These are phyloP conservation scores for Sugiyamaella japonica DNA, from an alignment of 1,139 yeast species.

Conservation along the genomic window DNA sequence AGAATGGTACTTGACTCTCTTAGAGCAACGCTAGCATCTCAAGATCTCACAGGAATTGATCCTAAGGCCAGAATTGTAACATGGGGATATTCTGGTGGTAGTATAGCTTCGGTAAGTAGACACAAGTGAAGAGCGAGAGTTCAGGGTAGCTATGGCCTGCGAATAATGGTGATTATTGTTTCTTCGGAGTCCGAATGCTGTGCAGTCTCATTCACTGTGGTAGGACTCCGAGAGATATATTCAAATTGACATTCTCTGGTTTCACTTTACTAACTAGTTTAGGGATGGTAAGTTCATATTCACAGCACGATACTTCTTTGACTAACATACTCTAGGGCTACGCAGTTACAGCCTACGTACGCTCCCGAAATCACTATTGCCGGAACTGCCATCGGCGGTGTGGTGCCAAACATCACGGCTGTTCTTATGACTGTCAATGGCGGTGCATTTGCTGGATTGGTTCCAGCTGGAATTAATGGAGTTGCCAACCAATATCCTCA, in stretches of 20 bases:
- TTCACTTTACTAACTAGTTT: background rate
- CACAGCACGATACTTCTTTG: background rate
- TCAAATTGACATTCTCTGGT: too few relatives aligned
- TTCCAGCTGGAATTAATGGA: constrained; percentile 35
- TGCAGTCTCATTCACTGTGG: background rate
- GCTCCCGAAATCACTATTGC: constrained; percentile 34
- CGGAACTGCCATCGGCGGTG: constrained; percentile 31
- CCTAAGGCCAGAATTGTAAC: constrained; percentile 23
- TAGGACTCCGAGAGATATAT: too few relatives aligned
- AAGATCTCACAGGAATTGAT: constrained; percentile 23
- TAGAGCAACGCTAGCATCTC: constrained; percentile 26
- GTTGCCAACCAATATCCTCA: constrained; percentile 35
- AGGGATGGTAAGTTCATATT: constrained; percentile 6
- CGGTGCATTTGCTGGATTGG: constrained; percentile 31
- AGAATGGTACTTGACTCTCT: constrained; percentile 28
- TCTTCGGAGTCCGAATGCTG: background rate
- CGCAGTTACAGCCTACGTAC: constrained; percentile 33
- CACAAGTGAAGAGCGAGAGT: background rate
- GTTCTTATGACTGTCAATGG: constrained; percentile 26
- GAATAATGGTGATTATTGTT: too few relatives aligned
- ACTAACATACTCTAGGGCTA: constrained; percentile 30
- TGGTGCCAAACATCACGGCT: constrained; percentile 26
- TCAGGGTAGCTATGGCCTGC: too few relatives aligned
- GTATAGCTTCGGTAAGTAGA: constrained; percentile 33
- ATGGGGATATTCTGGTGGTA: constrained; percentile 40